A percentile compares a stretch with the other conserved stretches of the same genome.
phyloP scores from a whole-genome alignment of 768 basidiomycete species.

The Cystofilobasidium ferigula region DNA sequence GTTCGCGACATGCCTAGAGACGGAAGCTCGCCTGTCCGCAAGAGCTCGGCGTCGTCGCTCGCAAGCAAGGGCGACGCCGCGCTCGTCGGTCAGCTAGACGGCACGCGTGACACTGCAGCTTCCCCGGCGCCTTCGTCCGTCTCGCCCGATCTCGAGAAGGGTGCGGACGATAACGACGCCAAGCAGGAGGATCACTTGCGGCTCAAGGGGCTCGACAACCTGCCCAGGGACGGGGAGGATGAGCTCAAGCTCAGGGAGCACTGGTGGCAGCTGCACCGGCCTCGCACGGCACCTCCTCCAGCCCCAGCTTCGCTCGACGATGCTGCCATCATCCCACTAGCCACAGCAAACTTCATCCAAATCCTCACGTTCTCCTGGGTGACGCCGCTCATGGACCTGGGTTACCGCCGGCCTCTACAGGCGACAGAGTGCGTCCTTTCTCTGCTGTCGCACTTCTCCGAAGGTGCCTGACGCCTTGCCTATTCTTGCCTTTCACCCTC shows the following conservation, averaged over 20 bases:
- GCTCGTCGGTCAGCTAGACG: too few relatives aligned
- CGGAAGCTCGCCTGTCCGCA: too few relatives aligned
- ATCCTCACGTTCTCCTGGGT: slow-evolving; percentile 59
- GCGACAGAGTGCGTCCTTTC: not conserved
- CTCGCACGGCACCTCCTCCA: slow-evolving; percentile 50
- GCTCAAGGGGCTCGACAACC: not conserved
- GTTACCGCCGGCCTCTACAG: not conserved
- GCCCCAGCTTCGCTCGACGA: slow-evolving; percentile 50
- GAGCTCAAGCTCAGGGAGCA: not conserved
- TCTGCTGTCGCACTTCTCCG: not conserved
- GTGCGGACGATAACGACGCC: not conserved
- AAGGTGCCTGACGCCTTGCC: slow-evolving; percentile 42
- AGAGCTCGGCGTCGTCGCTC: too few relatives aligned
- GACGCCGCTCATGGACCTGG: slow-evolving; percentile 24
- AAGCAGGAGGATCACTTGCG: not conserved
- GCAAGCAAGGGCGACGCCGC: too few relatives aligned
- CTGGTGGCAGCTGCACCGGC: slow-evolving; percentile 35
- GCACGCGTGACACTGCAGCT: too few relatives aligned
- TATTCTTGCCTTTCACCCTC: slow-evolving; percentile 62
- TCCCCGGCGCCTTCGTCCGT: too few relatives aligned
- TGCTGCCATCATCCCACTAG: slow-evolving; percentile 53
- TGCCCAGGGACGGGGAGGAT: not conserved
- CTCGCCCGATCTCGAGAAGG: not conserved
- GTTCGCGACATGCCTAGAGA: too few relatives aligned
- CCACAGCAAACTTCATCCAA: slow-evolving; percentile 50